Evolutionary conservation across 192 early-diverging fungal genomes (phyloP), one percentile per base, ranked within the genome.

Genomic region (Rhizophlyctis rosea): DNA sequence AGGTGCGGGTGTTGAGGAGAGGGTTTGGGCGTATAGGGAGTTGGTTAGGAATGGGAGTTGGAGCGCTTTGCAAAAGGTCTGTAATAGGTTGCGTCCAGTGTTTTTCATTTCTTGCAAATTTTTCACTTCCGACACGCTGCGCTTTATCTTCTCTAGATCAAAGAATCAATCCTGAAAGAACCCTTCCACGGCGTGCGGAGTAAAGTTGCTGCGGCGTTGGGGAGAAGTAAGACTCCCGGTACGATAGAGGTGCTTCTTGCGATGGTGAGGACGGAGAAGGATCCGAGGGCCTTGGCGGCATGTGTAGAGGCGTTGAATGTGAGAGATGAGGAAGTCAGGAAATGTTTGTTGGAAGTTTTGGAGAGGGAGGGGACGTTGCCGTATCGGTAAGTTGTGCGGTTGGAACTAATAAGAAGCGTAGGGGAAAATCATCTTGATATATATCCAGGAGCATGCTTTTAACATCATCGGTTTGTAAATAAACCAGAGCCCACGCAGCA

Each of bases 1-100:
- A 44, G 81, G 50, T 7, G 47, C 57, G 13, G 78, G 81, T 36
- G 52, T 81, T 32, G 27, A 33, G n/a, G 74, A 51, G 53, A 47
- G 81, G 3, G 64, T 83, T 18, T 58, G 71, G 44, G 72, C 74
- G 3, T 83, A 76, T 65, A 29, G 52, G 33, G 68, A 75, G 63
- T 68, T 83, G 39, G 62, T 83, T 59, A 78, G 76, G 63, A 67
- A 39, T 32, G 80, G 75, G 2, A 58, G 59, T 23, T 57, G 69
- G 9, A 34, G 55, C 2, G 29, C 76, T 13, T 36, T 81, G 3
- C 70, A 75, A 44, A 74, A 67, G 57, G 76, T 81, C 3, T 30
- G 53, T 25, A 9, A 47, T n/a, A n/a, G 11, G n/a, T 47, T 47
- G 9, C n/a, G 9, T 47, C 44, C 44, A 9, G 44, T 9, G 5